Evolutionary conservation across 1,139 yeast species (phyloP).

Genomic region (Taiozyma onychis): DNA sequence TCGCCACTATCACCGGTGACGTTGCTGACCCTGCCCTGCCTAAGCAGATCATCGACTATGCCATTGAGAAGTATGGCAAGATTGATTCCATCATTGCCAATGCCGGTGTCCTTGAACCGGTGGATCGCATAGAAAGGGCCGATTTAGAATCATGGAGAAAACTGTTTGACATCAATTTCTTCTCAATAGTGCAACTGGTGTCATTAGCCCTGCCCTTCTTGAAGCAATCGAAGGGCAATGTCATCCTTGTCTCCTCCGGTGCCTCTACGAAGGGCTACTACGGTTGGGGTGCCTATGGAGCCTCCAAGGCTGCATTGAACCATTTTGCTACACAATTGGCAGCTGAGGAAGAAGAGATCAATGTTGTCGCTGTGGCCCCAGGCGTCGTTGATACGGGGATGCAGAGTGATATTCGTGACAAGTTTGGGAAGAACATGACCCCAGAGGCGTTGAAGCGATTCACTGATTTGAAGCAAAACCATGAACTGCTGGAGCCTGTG

Average conservation of each 20-base stretch:
- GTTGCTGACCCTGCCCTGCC: slow-evolving; percentile 43
- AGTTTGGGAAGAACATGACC: slow-evolving; percentile 51
- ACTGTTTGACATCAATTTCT: slow-evolving; percentile 72
- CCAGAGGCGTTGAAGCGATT: slow-evolving; percentile 52
- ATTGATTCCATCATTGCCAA: slow-evolving; percentile 73
- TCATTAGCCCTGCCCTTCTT: slow-evolving; percentile 54
- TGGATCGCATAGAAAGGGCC: slow-evolving; percentile 44
- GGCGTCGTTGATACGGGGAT: slow-evolving; percentile 89
- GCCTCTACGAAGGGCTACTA: slow-evolving; percentile 58
- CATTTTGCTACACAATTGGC: slow-evolving; percentile 64
- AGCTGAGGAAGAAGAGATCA: slow-evolving; percentile 55
- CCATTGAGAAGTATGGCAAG: slow-evolving; percentile 46
- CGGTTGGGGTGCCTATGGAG: slow-evolving; percentile 90
- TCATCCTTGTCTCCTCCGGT: slow-evolving; percentile 80
- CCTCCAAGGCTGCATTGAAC: slow-evolving; percentile 86
- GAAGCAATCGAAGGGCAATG: slow-evolving; percentile 49
- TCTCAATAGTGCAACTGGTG: slow-evolving; percentile 65
- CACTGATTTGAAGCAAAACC: slow-evolving; percentile 48
- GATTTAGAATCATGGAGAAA: slow-evolving; percentile 50
- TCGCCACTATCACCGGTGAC: slow-evolving; percentile 64
- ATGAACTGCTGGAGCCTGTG: slow-evolving; percentile 54
- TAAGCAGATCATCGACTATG: slow-evolving; percentile 38
- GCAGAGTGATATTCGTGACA: slow-evolving; percentile 73
- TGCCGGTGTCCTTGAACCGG: slow-evolving; percentile 88
- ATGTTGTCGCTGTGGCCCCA: slow-evolving; percentile 74